Conservation (phyloP, 352 stramenopile genomes). For the Pythium chondricola region DNA sequence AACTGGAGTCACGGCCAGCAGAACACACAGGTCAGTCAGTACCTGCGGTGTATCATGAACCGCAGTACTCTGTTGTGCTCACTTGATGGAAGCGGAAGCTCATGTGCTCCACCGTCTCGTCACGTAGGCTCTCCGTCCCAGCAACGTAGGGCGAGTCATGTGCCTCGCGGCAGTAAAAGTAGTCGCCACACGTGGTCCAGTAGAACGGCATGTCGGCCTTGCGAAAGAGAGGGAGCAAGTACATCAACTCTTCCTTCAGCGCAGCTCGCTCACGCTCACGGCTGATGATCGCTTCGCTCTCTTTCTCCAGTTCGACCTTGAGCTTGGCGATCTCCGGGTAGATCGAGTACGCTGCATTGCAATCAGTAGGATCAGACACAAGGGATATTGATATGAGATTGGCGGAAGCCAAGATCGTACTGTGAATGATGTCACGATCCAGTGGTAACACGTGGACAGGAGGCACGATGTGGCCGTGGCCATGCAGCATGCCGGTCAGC, state of each 20-base stretch:
- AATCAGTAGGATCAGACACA: neutral
- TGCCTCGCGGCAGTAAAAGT: slow-evolving; percentile 65
- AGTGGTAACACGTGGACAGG: slow-evolving; percentile 50
- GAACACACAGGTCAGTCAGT: no score
- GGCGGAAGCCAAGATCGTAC: no score
- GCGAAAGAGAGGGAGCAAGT: slow-evolving; percentile 43
- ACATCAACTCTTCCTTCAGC: slow-evolving; percentile 46
- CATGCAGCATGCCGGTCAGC: slow-evolving; percentile 37
- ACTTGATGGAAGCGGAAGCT: slow-evolving; percentile 73
- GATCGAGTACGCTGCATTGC: slow-evolving; percentile 42
- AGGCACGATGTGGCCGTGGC: slow-evolving; percentile 28
- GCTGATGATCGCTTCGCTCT: slow-evolving; percentile 38
- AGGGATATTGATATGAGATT: no score
- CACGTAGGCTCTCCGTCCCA: slow-evolving; percentile 36
- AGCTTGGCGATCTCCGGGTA: slow-evolving; percentile 60
- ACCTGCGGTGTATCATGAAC: no score
- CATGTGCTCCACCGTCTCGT: slow-evolving; percentile 43
- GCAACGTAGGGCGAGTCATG: slow-evolving; percentile 45
- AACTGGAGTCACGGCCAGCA: slow-evolving; percentile 41
- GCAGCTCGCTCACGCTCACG: slow-evolving; percentile 49
- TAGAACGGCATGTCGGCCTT: slow-evolving; percentile 34
- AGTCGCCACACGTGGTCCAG: slow-evolving; percentile 67
- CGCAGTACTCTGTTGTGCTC: neutral
- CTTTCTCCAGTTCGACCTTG: slow-evolving; percentile 39
- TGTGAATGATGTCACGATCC: slow-evolving; percentile 77